Evolutionary conservation across 2,329 filamentous ascomycete species (phyloP), one percentile per base, ranked within the genome.

Genomic region (Xylariales sp.): DNA sequence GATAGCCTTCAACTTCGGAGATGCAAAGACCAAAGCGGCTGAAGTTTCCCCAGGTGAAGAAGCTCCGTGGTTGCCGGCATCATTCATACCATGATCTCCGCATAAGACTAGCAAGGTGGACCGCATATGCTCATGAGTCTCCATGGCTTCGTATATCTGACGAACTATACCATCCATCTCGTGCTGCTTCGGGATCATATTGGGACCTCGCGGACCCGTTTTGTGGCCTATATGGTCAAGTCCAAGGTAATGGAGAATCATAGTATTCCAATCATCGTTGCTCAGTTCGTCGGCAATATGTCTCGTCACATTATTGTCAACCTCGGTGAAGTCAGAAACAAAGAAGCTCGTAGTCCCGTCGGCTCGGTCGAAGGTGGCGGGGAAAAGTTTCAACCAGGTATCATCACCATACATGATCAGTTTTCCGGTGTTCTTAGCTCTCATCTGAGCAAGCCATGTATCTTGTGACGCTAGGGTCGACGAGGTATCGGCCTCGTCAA

Each of bases 31-130:
- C 9, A 99, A 82, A 16, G 96, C 96, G 0, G 96, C 91, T 0
- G 95, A 97, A 1, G 96, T 98, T 82, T 99, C 96, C 50, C 96
- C 95, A 1, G 93, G 88, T 0, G 94, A 94, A 9, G 95, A 97
- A 46, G 95, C 96, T 36, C 96, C 96, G 78, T 99, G 96, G 73
- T 98, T 98, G 2, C 96, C 96, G 23, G 93, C 96, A 74, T 98
- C 95, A 74, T 98, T 99, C 96, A 99, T 99, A n/a, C 96, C 96
- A 77, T 99, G 96, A 75, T 99, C 97, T 64, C 96, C 96, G 64
- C 91, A 93, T 6, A 99, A 81, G 3, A 99, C 90, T 53, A 99
- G 86, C 1, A 99, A 82, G 0, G 95, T 94, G 4, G 92, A 91
- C 39, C 87, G 77, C 0, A 97, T 87, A 78, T 97, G 91, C 1